Evolutionary conservation across 2,329 filamentous ascomycete genomes (phyloP), one percentile per base, ranked within the genome.

Genomic region (Diaporthe ampelina): DNA sequence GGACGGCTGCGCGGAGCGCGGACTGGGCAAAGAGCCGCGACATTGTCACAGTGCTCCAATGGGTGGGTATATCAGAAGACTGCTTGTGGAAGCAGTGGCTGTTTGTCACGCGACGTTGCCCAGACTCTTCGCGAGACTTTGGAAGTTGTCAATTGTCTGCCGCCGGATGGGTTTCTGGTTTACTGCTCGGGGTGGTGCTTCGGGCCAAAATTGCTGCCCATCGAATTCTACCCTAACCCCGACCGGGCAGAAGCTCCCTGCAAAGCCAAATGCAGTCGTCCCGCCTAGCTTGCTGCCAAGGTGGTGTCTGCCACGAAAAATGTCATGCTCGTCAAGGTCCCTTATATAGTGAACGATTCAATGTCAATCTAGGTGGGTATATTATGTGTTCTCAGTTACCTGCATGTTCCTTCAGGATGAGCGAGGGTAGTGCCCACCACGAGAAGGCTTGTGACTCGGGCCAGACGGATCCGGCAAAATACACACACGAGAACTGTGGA

Each of bases 21-120:
- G 75, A 67, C 70, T 58, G 73, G 43, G 75, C 73, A 26, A 69
- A 65, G 65, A 72, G 70, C 67, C 73, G 74, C 57, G 65, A 73
- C 73, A 72, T 75, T 17, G 54, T 58, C 56, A 48, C 74, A 26
- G 45, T 70, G 17, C 52, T 68, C 48, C 48, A 54, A 68, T 68
- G 45, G 63, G 2, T 54, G 10, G 8, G 32, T 54, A 29, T 9
- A 1, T 26, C 13, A 24, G n/a, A 40, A 15, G 19, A 6, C 63
- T 40, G n/a, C 48, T 54, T 45, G 19, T 52, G 2, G 32, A n/a
- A 21, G 29, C 40, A 10, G 29, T 54, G 32, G 32, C n/a, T 68
- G 48, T 54, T 50, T 50, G 48, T 68, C 32, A 54, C 9, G 48
- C 8, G 32, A 52, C 45, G n/a, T 32, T 37, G 48, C 63, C 48